Base-by-base conservation (phyloP, 371 early-diverging fungal genomes). In the Entomophthora muscae region DNA sequence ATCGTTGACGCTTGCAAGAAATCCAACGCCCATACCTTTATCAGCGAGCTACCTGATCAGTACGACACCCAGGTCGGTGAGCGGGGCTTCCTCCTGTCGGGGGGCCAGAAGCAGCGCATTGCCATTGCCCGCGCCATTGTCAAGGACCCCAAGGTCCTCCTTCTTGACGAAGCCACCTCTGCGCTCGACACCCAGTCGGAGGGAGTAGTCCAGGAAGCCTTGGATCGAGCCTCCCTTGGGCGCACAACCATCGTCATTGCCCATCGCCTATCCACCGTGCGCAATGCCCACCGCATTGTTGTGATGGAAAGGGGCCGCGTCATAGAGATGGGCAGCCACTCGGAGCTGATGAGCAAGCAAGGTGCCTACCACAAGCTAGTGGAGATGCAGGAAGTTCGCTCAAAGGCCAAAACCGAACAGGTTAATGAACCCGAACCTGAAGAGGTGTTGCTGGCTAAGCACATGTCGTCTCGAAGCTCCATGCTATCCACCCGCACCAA, bases 161-260 rank as follows among this genome's bases (percentile, higher is more conserved):
- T 93, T 1, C 69, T 92, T 61, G 95, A 95, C 70, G 93, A 95
- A 71, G 90, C 93, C 0, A 88, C 88, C 0, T 81, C 85, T 52
- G 86, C 88, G 0, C 69, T 93, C 32, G 93, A 95, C 78, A 81
- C 85, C 0, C 76, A 81, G 65, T 84, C 86, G 2, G 94, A 96
- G 69, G 75, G 83, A 28, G 71, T 86, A n/a, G 87, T 92, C 0
- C 90, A 90, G 69, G 70, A 72, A 42, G 89, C 90, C 21, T 72
- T 90, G 29, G 93, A 93, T 63, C 75, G 71, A 24, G 93, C 93
- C 2, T 61, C 87, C 26, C 67, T 71, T 32, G 78, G 84, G 54
- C 78, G 95, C 33, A 93, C 94, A 1, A 93, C 95, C 0, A 82
- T 99, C 57, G 86, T 93, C 2, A 87, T 97, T 69, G 95, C 96